These are phyloP conservation scores for Phytophthora cajani DNA, from an alignment of 352 stramenopile genomes.

Conservation along the genomic window DNA sequence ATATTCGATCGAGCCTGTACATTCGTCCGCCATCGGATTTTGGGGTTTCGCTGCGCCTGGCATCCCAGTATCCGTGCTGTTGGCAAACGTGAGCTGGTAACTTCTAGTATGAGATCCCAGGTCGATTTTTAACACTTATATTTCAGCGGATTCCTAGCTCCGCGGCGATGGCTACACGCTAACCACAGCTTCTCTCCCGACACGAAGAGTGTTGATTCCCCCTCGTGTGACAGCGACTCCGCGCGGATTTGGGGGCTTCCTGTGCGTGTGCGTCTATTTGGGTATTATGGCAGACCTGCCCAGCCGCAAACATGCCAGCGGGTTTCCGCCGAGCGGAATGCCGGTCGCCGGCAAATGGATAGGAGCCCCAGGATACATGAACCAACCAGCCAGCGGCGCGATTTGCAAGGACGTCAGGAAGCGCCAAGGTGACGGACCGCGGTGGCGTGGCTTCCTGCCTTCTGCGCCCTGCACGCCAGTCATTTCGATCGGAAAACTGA, in stretches of 20 bases:
- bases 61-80: conserved; percentile 10
- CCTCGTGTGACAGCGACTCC: not conserved
- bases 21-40: not conserved
- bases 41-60: not conserved
- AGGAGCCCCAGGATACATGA: not conserved
- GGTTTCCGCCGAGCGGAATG: not conserved
- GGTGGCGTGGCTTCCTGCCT: not conserved
- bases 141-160: not conserved
- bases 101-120: conserved; percentile 20
- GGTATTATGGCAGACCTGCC: conserved; percentile 15
- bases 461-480: not conserved
- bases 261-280: not conserved
- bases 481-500: conserved; percentile 22
- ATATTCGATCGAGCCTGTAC: not conserved
- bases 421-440: conserved; percentile 8
- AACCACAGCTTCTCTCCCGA: conserved; percentile 7
- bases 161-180: not conserved
- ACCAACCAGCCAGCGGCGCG: not conserved
- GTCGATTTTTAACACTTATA: not conserved
- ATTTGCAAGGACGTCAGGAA: conserved; percentile 9
- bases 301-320: conserved; percentile 22
- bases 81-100: too few species aligned
- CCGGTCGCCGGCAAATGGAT: not conserved
- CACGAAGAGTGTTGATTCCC: not conserved
- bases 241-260: not conserved